phyloP scores from a whole-genome alignment of 2,329 filamentous ascomycete genomes.

The Fusarium sp. region DNA sequence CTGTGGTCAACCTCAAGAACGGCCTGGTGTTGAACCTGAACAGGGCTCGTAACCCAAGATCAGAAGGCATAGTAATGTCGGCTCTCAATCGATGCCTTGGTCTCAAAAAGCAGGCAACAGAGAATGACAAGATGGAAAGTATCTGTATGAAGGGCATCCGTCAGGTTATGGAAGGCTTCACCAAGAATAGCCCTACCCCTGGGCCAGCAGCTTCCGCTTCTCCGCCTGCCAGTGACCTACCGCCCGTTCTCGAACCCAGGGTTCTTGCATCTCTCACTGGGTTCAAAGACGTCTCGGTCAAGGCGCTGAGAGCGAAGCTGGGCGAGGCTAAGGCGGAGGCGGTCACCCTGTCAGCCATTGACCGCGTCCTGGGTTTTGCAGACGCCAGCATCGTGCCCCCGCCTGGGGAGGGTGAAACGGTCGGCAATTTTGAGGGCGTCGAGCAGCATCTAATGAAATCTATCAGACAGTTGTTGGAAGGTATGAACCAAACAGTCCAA shows the following conservation, averaged over 20 bases:
- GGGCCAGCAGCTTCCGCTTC: slow-evolving; percentile 43
- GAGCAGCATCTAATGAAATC: slow-evolving; percentile 57
- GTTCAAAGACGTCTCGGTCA: slow-evolving; percentile 61
- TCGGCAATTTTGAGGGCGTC: slow-evolving; percentile 53
- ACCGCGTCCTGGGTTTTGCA: slow-evolving; percentile 62
- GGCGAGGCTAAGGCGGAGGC: slow-evolving; percentile 59
- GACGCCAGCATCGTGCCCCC: slow-evolving; percentile 56
- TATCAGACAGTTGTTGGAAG: slow-evolving; percentile 53
- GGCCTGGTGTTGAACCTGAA: slow-evolving; percentile 60
- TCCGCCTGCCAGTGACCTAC: slow-evolving; percentile 35
- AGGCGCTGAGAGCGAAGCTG: slow-evolving; percentile 55
- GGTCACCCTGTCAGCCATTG: slow-evolving; percentile 62
- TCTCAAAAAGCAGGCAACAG: slow-evolving; percentile 58
- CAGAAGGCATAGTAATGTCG: slow-evolving; percentile 64
- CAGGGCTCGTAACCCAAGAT: slow-evolving; percentile 55
- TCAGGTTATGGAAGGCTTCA: slow-evolving; percentile 59
- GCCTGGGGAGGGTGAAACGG: slow-evolving; percentile 48
- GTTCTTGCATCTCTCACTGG: slow-evolving; percentile 56
- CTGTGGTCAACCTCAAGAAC: slow-evolving; percentile 60
- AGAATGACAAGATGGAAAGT: slow-evolving; percentile 60
- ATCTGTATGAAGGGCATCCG: slow-evolving; percentile 59
- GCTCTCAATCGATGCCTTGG: slow-evolving; percentile 65
- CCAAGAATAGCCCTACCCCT: slow-evolving; percentile 51
- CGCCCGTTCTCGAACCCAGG: slow-evolving; percentile 52
- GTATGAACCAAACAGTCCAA: slow-evolving; percentile 55